phyloP scores from a whole-genome alignment of 768 basidiomycete species.

The Phylloporus arenicola region DNA sequence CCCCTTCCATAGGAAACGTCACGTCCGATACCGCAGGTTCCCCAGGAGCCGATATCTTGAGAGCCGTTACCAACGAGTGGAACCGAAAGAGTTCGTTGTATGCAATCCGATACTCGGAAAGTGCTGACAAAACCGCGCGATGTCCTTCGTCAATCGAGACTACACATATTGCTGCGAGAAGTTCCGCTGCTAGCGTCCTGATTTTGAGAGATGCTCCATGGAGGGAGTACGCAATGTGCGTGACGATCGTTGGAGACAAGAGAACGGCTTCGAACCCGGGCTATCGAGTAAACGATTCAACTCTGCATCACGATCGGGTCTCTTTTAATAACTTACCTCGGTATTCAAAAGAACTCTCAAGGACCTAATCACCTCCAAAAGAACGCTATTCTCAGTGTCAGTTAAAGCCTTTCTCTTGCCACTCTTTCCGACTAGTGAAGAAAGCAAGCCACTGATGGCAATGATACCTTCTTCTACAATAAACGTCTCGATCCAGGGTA shows the following conservation, averaged over 20 bases:
- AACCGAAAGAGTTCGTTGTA: conserved; percentile 77
- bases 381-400: conserved; percentile 62
- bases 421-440: conserved; percentile 57
- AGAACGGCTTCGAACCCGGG: conserved; percentile 68
- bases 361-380: conserved; percentile 75
- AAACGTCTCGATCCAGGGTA: conserved; percentile 77
- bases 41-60: conserved; percentile 49
- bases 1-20: conserved; percentile 48
- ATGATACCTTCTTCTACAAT: conserved; percentile 59
- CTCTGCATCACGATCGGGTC: background rate
- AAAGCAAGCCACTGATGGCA: conserved; percentile 52
- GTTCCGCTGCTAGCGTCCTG: conserved; percentile 63
- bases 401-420: conserved; percentile 55
- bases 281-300: conserved; percentile 33
- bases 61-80: conserved; percentile 60
- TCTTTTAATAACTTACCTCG: conserved; percentile 44
- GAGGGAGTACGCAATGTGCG: conserved; percentile 68
- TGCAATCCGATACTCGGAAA: conserved; percentile 74
- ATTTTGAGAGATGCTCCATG: conserved; percentile 63
- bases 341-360: conserved; percentile 81
- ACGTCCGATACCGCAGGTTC: conserved; percentile 30
- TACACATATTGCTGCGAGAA: conserved; percentile 80
- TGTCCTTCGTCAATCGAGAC: conserved; percentile 68
- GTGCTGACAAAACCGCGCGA: conserved; percentile 64
- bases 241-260: conserved; percentile 56